phyloP scores from a whole-genome alignment of 2,329 filamentous ascomycete species.

The Nothopassalora personata region DNA sequence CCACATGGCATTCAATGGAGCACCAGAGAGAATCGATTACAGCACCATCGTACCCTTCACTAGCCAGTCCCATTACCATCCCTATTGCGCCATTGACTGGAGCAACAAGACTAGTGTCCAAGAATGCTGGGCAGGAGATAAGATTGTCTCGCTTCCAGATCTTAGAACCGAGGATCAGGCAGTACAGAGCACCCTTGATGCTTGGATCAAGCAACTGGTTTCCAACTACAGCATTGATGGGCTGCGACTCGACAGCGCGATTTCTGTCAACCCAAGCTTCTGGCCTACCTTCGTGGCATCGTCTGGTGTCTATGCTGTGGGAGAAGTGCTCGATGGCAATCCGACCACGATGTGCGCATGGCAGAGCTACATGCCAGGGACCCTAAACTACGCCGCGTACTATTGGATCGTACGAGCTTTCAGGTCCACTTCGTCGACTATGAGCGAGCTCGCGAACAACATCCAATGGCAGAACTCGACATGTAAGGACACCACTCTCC shows the following conservation, averaged over 20 bases:
- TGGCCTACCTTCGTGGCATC: constrained; percentile 33
- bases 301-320: constrained; percentile 35
- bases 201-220: constrained; percentile 55
- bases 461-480: constrained; percentile 24
- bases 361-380: constrained; percentile 38
- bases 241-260: constrained; percentile 22
- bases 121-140: constrained; percentile 51
- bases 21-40: constrained; percentile 27
- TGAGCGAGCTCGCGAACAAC: constrained; percentile 33
- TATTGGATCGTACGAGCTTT: constrained; percentile 34
- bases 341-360: constrained; percentile 35
- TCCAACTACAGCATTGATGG: constrained; percentile 55
- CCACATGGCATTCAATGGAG: constrained; percentile 35
- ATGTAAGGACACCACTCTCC: constrained; percentile 34
- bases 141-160: constrained; percentile 54
- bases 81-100: constrained; percentile 53
- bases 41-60: constrained; percentile 37
- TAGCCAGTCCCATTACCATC: constrained; percentile 42
- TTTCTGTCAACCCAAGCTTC: constrained; percentile 39
- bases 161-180: constrained; percentile 49
- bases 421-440: constrained; percentile 29
- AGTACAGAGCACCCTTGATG: constrained; percentile 48
- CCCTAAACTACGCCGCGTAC: constrained; percentile 43
- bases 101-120: constrained; percentile 35
- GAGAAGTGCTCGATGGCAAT: constrained; percentile 40